These are phyloP conservation scores for Suillus occidentalis DNA, from an alignment of 768 basidiomycete genomes.

Conservation along the genomic window DNA sequence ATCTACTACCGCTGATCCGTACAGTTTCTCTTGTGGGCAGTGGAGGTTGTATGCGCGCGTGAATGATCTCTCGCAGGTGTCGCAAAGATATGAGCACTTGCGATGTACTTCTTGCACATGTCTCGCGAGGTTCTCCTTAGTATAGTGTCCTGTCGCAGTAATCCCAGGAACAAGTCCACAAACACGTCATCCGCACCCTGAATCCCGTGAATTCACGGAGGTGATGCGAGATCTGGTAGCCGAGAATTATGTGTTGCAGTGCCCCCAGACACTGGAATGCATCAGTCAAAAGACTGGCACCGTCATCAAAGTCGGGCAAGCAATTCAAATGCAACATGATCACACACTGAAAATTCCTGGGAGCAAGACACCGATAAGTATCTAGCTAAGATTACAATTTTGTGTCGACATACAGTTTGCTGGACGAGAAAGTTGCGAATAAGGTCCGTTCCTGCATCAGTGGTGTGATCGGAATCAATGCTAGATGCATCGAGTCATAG, in stretches of 20 bases:
- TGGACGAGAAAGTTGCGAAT: not conserved
- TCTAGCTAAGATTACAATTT: not conserved
- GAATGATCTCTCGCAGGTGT: not conserved
- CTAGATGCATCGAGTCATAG: not conserved
- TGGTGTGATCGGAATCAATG: not conserved
- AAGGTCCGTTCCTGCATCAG: not conserved
- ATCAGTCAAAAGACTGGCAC: not conserved
- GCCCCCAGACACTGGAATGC: not conserved
- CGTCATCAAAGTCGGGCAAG: not conserved
- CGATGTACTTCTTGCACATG: not conserved
- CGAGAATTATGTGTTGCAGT: not conserved
- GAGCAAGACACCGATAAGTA: not conserved
- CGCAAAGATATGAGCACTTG: rapidly evolving
- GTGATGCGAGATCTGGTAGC: not conserved
- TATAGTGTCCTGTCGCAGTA: rapidly evolving
- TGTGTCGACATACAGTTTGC: not conserved
- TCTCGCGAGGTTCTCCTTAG: not conserved
- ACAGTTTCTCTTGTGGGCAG: not conserved
- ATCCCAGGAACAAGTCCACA: not conserved
- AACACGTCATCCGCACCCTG: rapidly evolving
- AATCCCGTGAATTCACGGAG: not conserved
- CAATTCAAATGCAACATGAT: not conserved
- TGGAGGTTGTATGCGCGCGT: not conserved
- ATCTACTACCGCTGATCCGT: not conserved
- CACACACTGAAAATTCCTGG: not conserved